Conservation (phyloP, 352 stramenopile species). For the Globisporangium sylvaticum region DNA sequence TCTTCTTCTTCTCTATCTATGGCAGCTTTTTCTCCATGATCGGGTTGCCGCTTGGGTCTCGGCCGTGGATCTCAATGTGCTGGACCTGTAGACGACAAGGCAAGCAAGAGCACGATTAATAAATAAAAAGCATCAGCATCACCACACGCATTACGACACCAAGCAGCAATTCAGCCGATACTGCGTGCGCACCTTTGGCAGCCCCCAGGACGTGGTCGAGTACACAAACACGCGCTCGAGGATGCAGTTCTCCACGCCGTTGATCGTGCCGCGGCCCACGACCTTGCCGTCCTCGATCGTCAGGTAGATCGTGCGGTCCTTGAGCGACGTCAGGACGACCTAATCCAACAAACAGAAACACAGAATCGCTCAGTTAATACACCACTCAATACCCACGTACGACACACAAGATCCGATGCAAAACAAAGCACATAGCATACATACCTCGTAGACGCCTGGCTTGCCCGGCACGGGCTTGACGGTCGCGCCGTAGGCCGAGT, state of each 20-base stretch:
- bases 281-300: slow-evolving; percentile 74
- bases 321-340: slow-evolving; percentile 73
- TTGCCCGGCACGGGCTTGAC: slow-evolving; percentile 67
- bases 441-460: slow-evolving; percentile 69
- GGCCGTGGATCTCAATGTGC: slow-evolving; percentile 87
- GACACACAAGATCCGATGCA: not conserved
- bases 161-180: not conserved
- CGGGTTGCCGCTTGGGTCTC: slow-evolving; percentile 50
- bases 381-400: not conserved
- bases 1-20: slow-evolving; percentile 24
- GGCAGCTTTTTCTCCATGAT: slow-evolving; percentile 87
- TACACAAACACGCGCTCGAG: slow-evolving; percentile 82
- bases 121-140: not conserved
- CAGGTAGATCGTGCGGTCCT: slow-evolving; percentile 77
- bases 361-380: not conserved
- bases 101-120: not conserved
- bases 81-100: slow-evolving; percentile 36
- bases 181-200: slow-evolving; percentile 52
- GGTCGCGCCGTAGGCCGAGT: slow-evolving; percentile 75
- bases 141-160: not conserved
- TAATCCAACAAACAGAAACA: not conserved
- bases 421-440: not conserved
- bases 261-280: slow-evolving; percentile 64
- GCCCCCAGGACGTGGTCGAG: slow-evolving; percentile 82
- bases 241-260: slow-evolving; percentile 62